A percentile compares a stretch with the other conserved stretches of the same genome.
phyloP scores from a whole-genome alignment of 176 grass and related monocot species.

The Carex pumila region DNA sequence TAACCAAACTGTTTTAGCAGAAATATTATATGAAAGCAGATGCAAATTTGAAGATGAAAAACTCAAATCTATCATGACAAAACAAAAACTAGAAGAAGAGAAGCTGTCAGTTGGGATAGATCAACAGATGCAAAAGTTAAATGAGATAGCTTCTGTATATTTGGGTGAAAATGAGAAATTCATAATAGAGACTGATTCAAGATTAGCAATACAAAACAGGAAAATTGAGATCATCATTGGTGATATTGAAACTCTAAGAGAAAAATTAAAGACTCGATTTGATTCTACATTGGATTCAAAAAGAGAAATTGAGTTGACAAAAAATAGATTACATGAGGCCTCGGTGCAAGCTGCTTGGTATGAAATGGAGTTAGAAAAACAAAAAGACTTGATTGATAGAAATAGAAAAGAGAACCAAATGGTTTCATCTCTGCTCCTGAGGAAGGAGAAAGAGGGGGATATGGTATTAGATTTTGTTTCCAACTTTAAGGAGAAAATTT shows the following conservation, averaged over 20 bases:
- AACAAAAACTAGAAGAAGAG: conserved; percentile 42
- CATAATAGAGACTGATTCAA: conserved; percentile 35
- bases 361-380: conserved; percentile 45
- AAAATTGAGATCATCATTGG: conserved; percentile 57
- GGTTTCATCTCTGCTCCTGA: conserved; percentile 9
- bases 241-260: conserved; percentile 53
- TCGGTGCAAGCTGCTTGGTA: conserved; percentile 36
- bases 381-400: conserved; percentile 41
- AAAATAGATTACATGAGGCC: conserved; percentile 49
- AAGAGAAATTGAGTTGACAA: conserved; percentile 46
- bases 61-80: conserved; percentile 26
- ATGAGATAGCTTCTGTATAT: conserved; percentile 23
- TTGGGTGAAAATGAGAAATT: conserved; percentile 54
- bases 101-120: conserved; percentile 28
- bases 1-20: conserved; percentile 34
- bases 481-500: conserved; percentile 33
- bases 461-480: conserved; percentile 25
- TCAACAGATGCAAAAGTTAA: conserved; percentile 55
- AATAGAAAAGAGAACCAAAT: conserved; percentile 51
- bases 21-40: conserved; percentile 23
- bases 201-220: conserved; percentile 50
- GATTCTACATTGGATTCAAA: conserved; percentile 44
- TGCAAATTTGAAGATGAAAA: conserved; percentile 36
- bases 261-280: conserved; percentile 47
- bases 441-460: conserved; percentile 18